These are phyloP conservation scores for Aegilops umbellulata DNA, from an alignment of 176 grass and related monocot species.

Conservation along the genomic window DNA sequence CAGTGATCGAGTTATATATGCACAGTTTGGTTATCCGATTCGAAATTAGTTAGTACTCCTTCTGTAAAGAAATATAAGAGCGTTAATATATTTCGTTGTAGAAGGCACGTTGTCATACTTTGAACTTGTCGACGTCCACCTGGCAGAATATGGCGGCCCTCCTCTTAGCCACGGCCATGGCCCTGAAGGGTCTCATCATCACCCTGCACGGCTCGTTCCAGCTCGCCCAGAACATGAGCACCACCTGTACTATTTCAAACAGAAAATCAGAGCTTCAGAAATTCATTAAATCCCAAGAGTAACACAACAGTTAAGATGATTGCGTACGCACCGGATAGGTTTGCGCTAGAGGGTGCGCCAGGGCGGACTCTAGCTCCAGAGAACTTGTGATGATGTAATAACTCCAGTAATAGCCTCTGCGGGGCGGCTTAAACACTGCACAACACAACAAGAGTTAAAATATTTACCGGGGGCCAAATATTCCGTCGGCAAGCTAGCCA, in stretches of 20 bases:
- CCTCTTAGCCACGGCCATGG: not conserved
- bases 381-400: not conserved
- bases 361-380: too few species aligned
- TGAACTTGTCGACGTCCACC: not conserved
- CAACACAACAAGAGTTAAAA: not conserved
- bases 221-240: constrained; percentile 8
- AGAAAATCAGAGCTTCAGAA: not conserved
- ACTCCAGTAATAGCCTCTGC: not conserved
- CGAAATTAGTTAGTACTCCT: too few species aligned
- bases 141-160: not conserved
- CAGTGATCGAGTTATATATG: too few species aligned
- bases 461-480: not conserved
- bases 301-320: too few species aligned
- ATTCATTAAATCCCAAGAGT: not conserved
- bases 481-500: not conserved
- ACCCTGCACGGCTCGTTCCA: not conserved
- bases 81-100: too few species aligned
- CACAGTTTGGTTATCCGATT: too few species aligned
- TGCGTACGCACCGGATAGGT: not conserved
- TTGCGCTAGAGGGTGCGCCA: too few species aligned
- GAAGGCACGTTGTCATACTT: too few species aligned
- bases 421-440: not conserved
- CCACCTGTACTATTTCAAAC: not conserved
- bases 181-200: not conserved
- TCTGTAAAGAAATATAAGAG: too few species aligned